Percentiles rank a stretch among this genome's conserved stretches.
These are phyloP conservation scores for Vigna trinervia DNA, from an alignment of 306 rosid genomes.

Conservation along the genomic window DNA sequence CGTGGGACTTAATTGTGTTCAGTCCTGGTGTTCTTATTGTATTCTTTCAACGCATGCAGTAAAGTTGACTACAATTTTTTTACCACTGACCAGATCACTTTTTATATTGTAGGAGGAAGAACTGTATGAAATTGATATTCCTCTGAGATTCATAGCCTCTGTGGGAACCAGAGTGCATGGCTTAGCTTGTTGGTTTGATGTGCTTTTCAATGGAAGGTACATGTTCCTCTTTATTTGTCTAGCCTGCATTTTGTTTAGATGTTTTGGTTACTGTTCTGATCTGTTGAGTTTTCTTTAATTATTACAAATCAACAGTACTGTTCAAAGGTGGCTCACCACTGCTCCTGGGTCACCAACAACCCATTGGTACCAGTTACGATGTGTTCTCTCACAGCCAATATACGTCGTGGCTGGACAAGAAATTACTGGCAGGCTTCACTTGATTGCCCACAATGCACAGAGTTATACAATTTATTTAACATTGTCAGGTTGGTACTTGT, in stretches of 20 bases:
- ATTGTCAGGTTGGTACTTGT: conserved; percentile 65
- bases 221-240: conserved; percentile 26
- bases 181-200: conserved; percentile 98
- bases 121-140: conserved; percentile 85
- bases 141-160: conserved; percentile 76
- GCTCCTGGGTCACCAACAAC: conserved; percentile 97
- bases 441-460: conserved; percentile 94
- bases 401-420: conserved; percentile 98
- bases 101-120: conserved; percentile 77
- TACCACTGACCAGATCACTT: conserved; percentile 14
- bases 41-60: conserved; percentile 28
- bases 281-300: conserved; percentile 11
- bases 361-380: conserved; percentile 96
- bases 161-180: conserved; percentile 97
- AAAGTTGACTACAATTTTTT: conserved; percentile 13
- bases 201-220: conserved; percentile 92
- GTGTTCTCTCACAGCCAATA: conserved; percentile 92
- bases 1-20: neutral
- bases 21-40: neutral
- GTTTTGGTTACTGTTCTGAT: conserved; percentile 5
- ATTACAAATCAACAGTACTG: conserved; percentile 64
- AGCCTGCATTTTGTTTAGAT: conserved; percentile 2
- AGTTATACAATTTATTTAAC: conserved; percentile 86
- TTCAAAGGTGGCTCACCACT: conserved; percentile 95
- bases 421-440: conserved; percentile 86